Evolutionary conservation across 768 basidiomycete species (phyloP).

Genomic region (Podaxis sp.): DNA sequence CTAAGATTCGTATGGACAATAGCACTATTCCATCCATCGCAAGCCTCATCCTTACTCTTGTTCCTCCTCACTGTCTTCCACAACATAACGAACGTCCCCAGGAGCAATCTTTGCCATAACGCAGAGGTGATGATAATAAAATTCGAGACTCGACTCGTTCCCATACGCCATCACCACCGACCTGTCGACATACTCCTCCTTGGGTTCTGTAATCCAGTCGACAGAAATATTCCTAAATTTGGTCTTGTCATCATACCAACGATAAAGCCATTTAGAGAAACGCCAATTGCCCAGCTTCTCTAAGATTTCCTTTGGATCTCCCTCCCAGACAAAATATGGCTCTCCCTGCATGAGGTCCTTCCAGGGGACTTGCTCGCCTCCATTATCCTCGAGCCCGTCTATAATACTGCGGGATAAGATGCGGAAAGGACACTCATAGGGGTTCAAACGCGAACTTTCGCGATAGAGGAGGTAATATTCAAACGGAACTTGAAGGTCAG

Average conservation of each 20-base stretch:
- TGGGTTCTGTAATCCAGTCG: neutral
- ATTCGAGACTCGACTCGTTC: neutral
- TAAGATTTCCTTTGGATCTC: neutral
- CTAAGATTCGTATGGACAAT: no score
- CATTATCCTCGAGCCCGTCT: neutral
- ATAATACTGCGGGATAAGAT: neutral
- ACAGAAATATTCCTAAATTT: neutral
- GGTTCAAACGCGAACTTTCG: neutral
- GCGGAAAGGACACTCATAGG: neutral
- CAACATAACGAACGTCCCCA: neutral
- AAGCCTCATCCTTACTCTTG: neutral
- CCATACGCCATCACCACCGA: neutral
- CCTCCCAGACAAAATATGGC: neutral
- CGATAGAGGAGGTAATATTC: neutral
- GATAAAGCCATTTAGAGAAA: neutral
- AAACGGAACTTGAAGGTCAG: neutral
- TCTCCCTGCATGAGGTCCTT: neutral
- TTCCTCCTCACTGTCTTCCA: neutral
- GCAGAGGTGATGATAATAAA: neutral
- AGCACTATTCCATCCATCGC: no score
- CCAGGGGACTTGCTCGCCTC: neutral
- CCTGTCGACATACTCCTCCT: neutral
- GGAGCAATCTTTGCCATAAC: neutral
- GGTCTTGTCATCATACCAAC: neutral
- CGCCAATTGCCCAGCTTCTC: neutral